phyloP scores from a whole-genome alignment of 768 basidiomycete species.

The Lactifluus pinguis region DNA sequence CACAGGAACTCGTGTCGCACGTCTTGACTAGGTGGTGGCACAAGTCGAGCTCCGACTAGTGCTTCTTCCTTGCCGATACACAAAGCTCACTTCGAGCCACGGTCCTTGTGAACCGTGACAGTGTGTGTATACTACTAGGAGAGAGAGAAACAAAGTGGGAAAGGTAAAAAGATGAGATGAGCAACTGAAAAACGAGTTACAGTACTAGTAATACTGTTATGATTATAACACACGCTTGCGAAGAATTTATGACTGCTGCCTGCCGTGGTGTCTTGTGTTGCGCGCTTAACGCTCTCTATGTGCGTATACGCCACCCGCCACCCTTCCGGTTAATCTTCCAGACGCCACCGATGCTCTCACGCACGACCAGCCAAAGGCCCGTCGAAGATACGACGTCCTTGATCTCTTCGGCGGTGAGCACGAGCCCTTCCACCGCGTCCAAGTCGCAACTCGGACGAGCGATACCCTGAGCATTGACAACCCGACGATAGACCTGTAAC shows the following conservation, averaged over 20 bases:
- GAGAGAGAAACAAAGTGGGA: background rate
- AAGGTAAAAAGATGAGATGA: background rate
- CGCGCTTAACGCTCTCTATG: slow-evolving; percentile 25
- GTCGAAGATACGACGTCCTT: slow-evolving; percentile 88
- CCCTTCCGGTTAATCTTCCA: too few species aligned
- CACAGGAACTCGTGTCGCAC: too few species aligned
- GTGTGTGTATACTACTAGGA: background rate
- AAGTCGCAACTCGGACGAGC: slow-evolving; percentile 20
- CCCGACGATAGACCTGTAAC: slow-evolving; percentile 43
- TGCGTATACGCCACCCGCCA: slow-evolving; percentile 66
- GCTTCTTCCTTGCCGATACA: too few species aligned
- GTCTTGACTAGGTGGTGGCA: too few species aligned
- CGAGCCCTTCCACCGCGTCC: slow-evolving; percentile 34
- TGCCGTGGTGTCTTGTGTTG: too few species aligned
- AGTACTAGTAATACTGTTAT: background rate
- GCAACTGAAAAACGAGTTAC: background rate
- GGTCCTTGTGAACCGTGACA: too few species aligned
- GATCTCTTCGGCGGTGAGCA: slow-evolving; percentile 83
- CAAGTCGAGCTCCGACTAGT: too few species aligned
- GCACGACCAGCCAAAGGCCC: slow-evolving; percentile 82
- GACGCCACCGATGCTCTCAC: slow-evolving; percentile 90
- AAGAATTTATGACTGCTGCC: background rate
- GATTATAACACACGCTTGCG: background rate
- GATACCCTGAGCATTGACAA: slow-evolving; percentile 30
- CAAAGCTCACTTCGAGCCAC: too few species aligned